Conservation (phyloP, 192 early-diverging fungal species). For the Funneliformis geosporum region DNA sequence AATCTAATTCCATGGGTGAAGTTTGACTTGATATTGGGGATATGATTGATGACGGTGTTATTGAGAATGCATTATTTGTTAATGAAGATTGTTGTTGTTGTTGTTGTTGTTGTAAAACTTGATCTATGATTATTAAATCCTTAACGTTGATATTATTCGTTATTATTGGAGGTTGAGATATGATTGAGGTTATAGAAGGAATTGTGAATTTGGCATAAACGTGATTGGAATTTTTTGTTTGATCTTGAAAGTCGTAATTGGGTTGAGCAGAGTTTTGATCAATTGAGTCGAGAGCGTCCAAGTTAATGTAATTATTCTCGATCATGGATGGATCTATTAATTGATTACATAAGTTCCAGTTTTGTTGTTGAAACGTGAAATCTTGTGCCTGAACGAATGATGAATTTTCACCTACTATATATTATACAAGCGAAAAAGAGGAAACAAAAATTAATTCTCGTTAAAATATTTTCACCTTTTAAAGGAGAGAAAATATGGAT, state of each 20-base stretch:
- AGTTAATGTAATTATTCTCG: background rate
- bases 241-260: background rate
- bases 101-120: no score
- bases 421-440: background rate
- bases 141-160: background rate
- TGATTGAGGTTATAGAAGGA: background rate
- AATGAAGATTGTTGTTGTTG: background rate
- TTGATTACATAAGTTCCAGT: background rate
- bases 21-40: background rate
- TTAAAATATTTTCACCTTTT: background rate
- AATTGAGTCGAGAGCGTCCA: background rate
- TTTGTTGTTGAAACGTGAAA: background rate
- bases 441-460: background rate
- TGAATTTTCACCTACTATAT: background rate
- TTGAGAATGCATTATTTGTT: background rate
- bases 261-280: background rate
- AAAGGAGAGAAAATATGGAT: background rate
- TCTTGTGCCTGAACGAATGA: background rate
- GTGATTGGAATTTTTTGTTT: background rate
- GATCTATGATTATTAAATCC: background rate
- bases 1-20: background rate
- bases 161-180: background rate
- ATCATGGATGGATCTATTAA: background rate
- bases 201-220: background rate
- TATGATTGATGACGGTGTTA: background rate